phyloP scores from a whole-genome alignment of 257 asterid species.

The Solanum peruvianum region DNA sequence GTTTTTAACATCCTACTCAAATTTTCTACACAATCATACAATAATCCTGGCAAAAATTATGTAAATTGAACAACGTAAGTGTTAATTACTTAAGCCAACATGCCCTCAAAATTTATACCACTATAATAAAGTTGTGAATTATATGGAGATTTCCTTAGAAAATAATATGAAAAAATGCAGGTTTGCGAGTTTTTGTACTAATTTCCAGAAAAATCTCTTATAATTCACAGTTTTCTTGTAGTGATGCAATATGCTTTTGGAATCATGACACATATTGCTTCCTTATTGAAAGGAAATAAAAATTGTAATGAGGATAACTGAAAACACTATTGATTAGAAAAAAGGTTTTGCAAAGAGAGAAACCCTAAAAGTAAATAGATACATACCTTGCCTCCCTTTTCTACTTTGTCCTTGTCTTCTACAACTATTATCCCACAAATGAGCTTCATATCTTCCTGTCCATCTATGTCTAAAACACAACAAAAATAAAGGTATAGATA shows the following conservation, averaged over 20 bases:
- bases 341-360: background rate
- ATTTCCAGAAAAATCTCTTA: no score
- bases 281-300: background rate
- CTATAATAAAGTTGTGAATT: no score
- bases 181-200: no score
- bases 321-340: background rate
- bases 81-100: background rate
- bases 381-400: conserved; percentile 81
- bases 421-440: conserved; percentile 86
- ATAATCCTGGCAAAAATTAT: background rate
- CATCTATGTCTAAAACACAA: conserved; percentile 49
- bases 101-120: background rate
- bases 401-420: conserved; percentile 92
- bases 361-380: conserved; percentile 17
- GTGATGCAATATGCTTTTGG: background rate
- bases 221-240: no score
- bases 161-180: no score
- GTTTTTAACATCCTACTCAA: background rate
- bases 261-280: background rate
- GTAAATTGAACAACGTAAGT: background rate
- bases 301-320: background rate
- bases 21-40: background rate
- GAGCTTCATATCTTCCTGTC: conserved; percentile 92
- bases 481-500: background rate
- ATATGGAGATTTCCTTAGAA: no score